These are phyloP conservation scores for Aegle marmelos DNA, from an alignment of 345 rosid species.

Conservation along the genomic window DNA sequence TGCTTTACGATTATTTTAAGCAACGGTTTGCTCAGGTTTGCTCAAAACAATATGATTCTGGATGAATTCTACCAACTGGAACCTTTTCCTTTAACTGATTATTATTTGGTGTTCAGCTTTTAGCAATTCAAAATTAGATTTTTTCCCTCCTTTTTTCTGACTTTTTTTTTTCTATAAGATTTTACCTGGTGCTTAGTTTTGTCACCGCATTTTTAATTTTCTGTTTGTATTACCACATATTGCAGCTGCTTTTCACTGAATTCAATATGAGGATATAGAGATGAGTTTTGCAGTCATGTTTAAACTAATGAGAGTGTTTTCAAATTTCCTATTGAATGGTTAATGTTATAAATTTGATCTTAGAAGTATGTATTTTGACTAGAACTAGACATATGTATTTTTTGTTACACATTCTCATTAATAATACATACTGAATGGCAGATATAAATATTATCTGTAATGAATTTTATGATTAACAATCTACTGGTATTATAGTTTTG, in stretches of 20 bases:
- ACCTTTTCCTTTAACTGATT: not conserved
- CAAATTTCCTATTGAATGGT: not conserved
- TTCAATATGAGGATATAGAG: not conserved
- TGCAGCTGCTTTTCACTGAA: not conserved
- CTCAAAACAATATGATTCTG: not conserved
- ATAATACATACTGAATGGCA: not conserved
- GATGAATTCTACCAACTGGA: not conserved
- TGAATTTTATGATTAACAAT: not conserved
- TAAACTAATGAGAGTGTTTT: not conserved
- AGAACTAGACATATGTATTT: too few relatives aligned
- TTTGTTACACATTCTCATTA: too few relatives aligned
- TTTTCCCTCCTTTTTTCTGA: not conserved
- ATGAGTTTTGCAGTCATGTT: not conserved
- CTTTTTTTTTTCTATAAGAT: not conserved
- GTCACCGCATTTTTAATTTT: not conserved
- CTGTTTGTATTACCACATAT: not conserved
- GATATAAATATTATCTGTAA: not conserved
- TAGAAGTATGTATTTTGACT: not conserved
- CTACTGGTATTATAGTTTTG: not conserved
- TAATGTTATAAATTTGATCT: not conserved
- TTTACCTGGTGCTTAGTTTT: not conserved
- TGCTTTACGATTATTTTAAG: constrained; percentile 97
- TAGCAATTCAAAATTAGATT: not conserved
- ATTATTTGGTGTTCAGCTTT: not conserved
- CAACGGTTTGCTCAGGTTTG: constrained; percentile 98